These are phyloP conservation scores for Diplodia corticola DNA, from an alignment of 2,329 filamentous ascomycete genomes.

Conservation along the genomic window DNA sequence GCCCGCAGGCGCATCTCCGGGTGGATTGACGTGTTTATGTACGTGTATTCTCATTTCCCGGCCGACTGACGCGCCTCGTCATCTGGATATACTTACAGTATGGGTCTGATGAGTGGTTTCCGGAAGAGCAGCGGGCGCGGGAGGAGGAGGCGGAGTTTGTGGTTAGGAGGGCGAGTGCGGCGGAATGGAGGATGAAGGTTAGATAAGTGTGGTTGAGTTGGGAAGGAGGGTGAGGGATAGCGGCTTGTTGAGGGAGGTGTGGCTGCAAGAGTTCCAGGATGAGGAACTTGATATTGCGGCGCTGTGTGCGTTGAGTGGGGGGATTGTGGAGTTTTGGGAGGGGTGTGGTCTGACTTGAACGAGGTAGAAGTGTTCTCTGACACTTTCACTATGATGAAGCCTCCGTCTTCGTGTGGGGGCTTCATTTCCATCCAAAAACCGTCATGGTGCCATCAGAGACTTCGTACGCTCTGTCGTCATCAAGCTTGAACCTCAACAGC, in stretches of 20 bases:
- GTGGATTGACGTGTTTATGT: no score
- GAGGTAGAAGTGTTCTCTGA: no score
- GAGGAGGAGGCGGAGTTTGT: background rate
- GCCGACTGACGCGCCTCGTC: no score
- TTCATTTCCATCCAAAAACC: background rate
- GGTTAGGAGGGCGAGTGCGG: background rate
- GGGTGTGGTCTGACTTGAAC: background rate
- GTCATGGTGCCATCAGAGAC: background rate
- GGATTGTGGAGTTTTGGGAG: background rate
- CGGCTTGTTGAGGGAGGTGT: background rate
- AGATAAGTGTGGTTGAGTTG: background rate
- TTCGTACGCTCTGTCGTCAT: background rate
- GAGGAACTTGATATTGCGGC: background rate
- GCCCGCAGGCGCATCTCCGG: no score
- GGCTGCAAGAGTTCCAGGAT: background rate
- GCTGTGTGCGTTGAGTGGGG: background rate
- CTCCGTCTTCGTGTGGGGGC: background rate
- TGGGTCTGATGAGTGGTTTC: background rate
- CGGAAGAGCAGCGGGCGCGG: background rate
- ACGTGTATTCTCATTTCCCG: no score
- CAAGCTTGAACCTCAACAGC: background rate
- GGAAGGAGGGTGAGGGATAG: background rate
- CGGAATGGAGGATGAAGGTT: background rate
- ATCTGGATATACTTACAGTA: no score
- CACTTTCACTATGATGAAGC: background rate